Base-by-base conservation (phyloP, 805 yeast species). In the Dipodascus geniculatus region DNA sequence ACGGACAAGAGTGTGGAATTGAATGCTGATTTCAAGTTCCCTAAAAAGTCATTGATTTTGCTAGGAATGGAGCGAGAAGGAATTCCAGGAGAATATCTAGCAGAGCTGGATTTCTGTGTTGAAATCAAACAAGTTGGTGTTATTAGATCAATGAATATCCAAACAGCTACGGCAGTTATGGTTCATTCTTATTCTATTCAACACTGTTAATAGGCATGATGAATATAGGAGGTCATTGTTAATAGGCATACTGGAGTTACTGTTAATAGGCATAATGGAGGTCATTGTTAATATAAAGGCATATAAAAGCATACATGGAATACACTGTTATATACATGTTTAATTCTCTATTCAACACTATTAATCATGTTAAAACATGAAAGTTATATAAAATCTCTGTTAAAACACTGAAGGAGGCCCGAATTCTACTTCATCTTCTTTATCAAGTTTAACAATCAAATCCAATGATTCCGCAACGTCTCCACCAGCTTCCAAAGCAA, bases 71-170 rank as follows among this genome's bases (percentile, higher is more conserved):
- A 90, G 65, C 81, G 85, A 55, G 95, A 87, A 65, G 98, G 98
- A 53, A 81, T 90, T 53, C 96, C 96, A 0, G 96, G 96, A 3
- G 83, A 83, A 42, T 69, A 90, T 23, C 70, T 90, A 53, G 83
- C 87, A 0, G 91, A 86, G 62, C 71, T 91, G 31, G 97, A 90
- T 64, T 72, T 82, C 59, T 90, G 96, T 65, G 80, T 91, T 44
- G 96, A 90, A 63, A 90, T 90, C 60, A 87, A 88, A 64, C 98
- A 90, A 65, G 83, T 81, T 44, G 98, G 98, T 16, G 89, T 90
- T 17, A 81, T 91, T 44, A 75, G 98, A 60, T 89, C 96, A 1
- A 90, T 90, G 98, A 90, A 90, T 63, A 90, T 90, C 57, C 98
- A 90, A 70, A 90, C 97, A 0, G 98, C 97, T 0, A 83, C 97